Base-by-base conservation (phyloP, 176 grass and related monocot genomes). In the Rhynchospora pubera region DNA sequence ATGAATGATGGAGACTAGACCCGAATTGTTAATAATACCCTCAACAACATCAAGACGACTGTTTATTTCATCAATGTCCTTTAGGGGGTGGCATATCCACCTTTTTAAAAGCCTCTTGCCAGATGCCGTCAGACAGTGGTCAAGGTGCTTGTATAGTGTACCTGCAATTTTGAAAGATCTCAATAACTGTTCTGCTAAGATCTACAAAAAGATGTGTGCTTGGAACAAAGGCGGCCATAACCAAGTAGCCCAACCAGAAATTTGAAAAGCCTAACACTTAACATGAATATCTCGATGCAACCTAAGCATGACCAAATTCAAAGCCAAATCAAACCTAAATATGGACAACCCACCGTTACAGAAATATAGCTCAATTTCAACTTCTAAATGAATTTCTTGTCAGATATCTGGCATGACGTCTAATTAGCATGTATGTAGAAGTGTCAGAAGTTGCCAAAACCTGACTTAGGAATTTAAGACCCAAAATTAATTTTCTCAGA, bases 11-110 rank as follows among this genome's bases (percentile, higher is more conserved):
- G 88, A 88, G 32, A 85, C 85, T 47, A 97, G 47, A 43, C 62
- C 92, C 66, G 83, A 81, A 84, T 97, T 79, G 78, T 92, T 93
- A 57, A 91, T 85, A 57, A 97, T 91, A 18, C 87, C 95, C 44
- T 94, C 90, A 68, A 97, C 92, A 70, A 97, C 83, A 59, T 94
- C 81, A 0, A 97, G 90, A 84, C 92, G 91, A 48, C 46, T 83
- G 48, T 97, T 94, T 64, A 94, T 88, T 79, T 87, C 95, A 70
- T 86, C 69, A 50, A 88, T 82, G 80, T 94, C 89, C 51, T 89
- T 97, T 62, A 97, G 78, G 1, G 92, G 92, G 87, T 97, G 95
- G 43, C 91, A 97, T 61, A 94, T 91, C 95, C 95, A 97, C 64
- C 85, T 89, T 91, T 87, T 92, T 79, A 97, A 88, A 79, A 97